These are phyloP conservation scores for Globisporangium spinosum DNA, from an alignment of 352 stramenopile species.

Conservation along the genomic window DNA sequence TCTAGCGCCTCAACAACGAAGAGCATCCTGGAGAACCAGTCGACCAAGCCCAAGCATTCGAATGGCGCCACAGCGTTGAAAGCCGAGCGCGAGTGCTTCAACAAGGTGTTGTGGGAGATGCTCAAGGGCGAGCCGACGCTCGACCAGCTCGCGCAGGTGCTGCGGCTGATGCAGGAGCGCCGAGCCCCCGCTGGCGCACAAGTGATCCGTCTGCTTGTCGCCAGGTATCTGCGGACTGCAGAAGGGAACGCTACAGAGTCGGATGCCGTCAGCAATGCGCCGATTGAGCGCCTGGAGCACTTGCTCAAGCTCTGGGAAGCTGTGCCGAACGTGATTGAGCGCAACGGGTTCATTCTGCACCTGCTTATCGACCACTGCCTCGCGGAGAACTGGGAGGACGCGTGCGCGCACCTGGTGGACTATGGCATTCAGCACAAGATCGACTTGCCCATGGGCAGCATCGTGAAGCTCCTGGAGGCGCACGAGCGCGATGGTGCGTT, in stretches of 20 bases:
- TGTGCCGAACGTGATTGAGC: slow-evolving; percentile 30
- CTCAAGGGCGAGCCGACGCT: slow-evolving; percentile 22
- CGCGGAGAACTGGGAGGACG: slow-evolving; percentile 18
- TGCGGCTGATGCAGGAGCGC: slow-evolving; percentile 23
- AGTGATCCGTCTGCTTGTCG: slow-evolving; percentile 23
- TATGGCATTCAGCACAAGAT: slow-evolving; percentile 17
- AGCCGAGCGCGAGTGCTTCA: slow-evolving; percentile 22
- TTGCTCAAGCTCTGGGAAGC: slow-evolving; percentile 37
- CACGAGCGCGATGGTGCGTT: slow-evolving; percentile 14
- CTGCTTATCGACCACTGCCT: slow-evolving; percentile 40
- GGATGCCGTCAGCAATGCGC: not conserved
- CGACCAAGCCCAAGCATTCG: not conserved
- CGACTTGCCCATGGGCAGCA: slow-evolving; percentile 22
- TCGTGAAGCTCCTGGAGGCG: slow-evolving; percentile 19
- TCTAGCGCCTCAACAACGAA: not conserved
- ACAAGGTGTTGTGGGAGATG: slow-evolving; percentile 38
- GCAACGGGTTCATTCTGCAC: slow-evolving; percentile 44
- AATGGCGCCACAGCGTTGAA: not conserved
- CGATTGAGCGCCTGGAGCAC: slow-evolving; percentile 24
- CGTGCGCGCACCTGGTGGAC: slow-evolving; percentile 21
- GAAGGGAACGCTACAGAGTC: not conserved
- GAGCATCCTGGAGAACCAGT: slow-evolving; percentile 14
- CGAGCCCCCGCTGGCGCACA: slow-evolving; percentile 13
- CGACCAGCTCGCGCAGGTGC: slow-evolving; percentile 21
- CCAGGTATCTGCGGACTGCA: slow-evolving; percentile 9